Base-by-base conservation (phyloP, 108 stramenopile genomes). In the Cyclostephanos tholiformis region DNA sequence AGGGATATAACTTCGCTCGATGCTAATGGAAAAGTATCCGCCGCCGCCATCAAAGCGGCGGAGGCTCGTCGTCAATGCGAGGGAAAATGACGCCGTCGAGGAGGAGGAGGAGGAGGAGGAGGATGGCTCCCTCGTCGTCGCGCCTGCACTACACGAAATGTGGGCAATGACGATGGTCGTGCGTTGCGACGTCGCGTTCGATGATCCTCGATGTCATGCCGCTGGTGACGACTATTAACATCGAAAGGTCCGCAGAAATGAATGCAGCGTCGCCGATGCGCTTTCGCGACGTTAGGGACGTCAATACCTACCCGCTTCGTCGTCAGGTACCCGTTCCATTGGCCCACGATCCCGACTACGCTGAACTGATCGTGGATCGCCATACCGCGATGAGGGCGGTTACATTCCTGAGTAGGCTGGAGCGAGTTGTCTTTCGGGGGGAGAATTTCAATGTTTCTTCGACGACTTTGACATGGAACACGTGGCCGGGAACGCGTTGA, bases 341-440 rank as follows among this genome's bases (percentile, higher is more conserved):
- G 36, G 6, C 36, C 6, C 36, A 36, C 36, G 36, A 36, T 36
- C 36, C 36, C 6, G 6, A 36, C 6, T 17, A 51, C 50, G 9
- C 17, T 4, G 20, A 20, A 17, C 4, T 9, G 50, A 51, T 20
- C 17, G 50, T 51, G 9, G 50, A 51, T 20, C 20, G 50, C 50
- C 4, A 51, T 9, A 51, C 50, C 10, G 50, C 20, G 50, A 20
- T 20, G 50, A 51, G 50, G 10, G 50, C 20, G 4, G 20, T 20
- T 20, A 4, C 20, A 17, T 51, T 51, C 20, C 50, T 51, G 23
- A 36, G 26, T 23, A 61, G 26, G 35, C 26, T 61, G 22, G 59
- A 61, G 59, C 16, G n/a, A 13, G 59, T 61, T 4, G 16, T 61
- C 59, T 61, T 61, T 17, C 23, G 59, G 10, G 59, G 59, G 35